Evolutionary conservation across 2,329 filamentous ascomycete species (phyloP).

Genomic region (Aspergillus tamarii): DNA sequence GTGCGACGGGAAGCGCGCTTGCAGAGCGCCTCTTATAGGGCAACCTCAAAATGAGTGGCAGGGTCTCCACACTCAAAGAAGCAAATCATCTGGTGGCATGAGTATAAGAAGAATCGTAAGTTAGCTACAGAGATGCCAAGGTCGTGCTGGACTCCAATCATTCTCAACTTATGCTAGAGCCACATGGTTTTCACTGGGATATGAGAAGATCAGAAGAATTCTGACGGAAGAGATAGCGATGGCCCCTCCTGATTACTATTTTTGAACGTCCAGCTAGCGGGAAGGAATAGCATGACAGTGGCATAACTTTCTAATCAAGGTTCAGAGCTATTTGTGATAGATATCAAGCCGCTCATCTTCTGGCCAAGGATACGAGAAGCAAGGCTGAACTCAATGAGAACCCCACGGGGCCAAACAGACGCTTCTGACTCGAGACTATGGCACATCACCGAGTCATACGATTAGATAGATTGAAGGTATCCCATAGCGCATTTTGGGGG

Average conservation of each 20-base stretch:
- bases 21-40: conserved; percentile 33
- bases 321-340: neutral
- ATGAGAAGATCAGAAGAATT: conserved; percentile 16
- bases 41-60: conserved; percentile 10
- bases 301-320: neutral
- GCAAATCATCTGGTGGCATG: conserved; percentile 21
- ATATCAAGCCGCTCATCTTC: neutral
- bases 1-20: conserved; percentile 36
- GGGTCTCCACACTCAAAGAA: conserved; percentile 15
- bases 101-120: neutral
- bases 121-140: conserved; percentile 9
- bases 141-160: conserved; percentile 5
- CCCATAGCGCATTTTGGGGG: neutral
- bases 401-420: neutral
- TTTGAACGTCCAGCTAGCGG: neutral
- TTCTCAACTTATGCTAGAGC: conserved; percentile 11
- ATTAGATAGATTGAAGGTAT: neutral
- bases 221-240: conserved; percentile 10
- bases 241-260: neutral
- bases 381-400: neutral
- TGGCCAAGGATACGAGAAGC: conserved; percentile 1
- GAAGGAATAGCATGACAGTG: neutral
- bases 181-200: conserved; percentile 24
- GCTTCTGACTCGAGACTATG: neutral
- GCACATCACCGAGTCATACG: neutral